Percentiles rank a stretch among this genome's conserved stretches.
phyloP scores from a whole-genome alignment of 2,329 filamentous ascomycete species.

The Diaporthe sp. region DNA sequence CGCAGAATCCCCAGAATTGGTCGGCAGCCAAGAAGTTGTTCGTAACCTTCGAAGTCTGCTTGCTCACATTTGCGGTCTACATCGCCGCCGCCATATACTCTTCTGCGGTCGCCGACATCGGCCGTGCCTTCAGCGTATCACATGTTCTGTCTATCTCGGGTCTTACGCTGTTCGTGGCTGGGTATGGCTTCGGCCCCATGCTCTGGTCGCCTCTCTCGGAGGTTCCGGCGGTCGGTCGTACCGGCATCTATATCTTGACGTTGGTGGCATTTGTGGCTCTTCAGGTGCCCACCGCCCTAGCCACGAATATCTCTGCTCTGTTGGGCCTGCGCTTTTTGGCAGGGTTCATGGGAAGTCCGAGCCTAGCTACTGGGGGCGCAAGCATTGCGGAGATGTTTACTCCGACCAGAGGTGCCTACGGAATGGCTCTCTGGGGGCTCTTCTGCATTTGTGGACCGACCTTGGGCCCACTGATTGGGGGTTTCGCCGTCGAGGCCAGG shows the following conservation, averaged over 20 bases:
- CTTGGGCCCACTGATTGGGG: conserved; percentile 70
- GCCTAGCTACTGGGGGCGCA: conserved; percentile 69
- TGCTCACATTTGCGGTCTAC: conserved; percentile 69
- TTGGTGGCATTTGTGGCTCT: conserved; percentile 77
- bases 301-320: conserved; percentile 72
- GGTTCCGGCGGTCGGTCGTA: conserved; percentile 75
- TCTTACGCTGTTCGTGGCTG: conserved; percentile 73
- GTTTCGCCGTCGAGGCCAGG: conserved; percentile 68
- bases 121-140: conserved; percentile 64
- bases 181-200: conserved; percentile 73
- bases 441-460: conserved; percentile 60
- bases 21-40: conserved; percentile 52
- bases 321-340: conserved; percentile 74
- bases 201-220: conserved; percentile 76
- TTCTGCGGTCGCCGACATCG: conserved; percentile 60
- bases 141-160: conserved; percentile 66
- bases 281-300: conserved; percentile 72
- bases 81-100: conserved; percentile 62
- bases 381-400: conserved; percentile 66
- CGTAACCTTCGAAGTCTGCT: conserved; percentile 45
- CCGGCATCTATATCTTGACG: conserved; percentile 75
- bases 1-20: conserved; percentile 54
- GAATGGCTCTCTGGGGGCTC: conserved; percentile 70
- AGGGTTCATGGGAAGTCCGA: conserved; percentile 75
- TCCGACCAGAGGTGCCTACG: conserved; percentile 69